phyloP scores from a whole-genome alignment of 371 early-diverging fungal species.

The Choanephora cucurbitarum region DNA sequence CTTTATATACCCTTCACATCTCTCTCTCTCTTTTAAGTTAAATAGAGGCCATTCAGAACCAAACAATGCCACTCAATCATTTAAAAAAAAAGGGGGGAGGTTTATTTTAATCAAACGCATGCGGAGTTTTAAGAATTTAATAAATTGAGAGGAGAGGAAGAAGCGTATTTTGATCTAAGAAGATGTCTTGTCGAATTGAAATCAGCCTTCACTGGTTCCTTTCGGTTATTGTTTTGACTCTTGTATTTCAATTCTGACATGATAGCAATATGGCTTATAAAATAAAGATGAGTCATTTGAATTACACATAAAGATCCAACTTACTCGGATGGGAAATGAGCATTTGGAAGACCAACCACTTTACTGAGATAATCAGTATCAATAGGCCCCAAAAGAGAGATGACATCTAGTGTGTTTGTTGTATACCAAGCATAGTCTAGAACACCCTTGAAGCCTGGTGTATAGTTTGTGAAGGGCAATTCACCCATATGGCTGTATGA shows the following conservation, averaged over 20 bases:
- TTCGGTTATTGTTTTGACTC: conserved; percentile 8
- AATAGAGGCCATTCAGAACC: too few relatives aligned
- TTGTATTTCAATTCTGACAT: conserved; percentile 58
- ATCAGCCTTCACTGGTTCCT: conserved; percentile 22
- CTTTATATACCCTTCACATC: too few relatives aligned
- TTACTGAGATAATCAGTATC: conserved; percentile 79
- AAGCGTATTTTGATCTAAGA: conserved; percentile 21
- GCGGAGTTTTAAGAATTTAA: too few relatives aligned
- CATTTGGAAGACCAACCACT: conserved; percentile 94
- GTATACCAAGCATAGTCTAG: conserved; percentile 99
- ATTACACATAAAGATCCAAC: conserved; percentile 22
- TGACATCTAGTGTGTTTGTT: conserved; percentile 71
- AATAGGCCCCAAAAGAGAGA: conserved; percentile 85
- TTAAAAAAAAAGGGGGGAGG: too few relatives aligned
- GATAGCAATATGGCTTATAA: conserved; percentile 54
- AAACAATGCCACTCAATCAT: too few relatives aligned
- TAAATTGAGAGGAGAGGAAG: too few relatives aligned
- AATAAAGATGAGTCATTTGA: conserved; percentile 2
- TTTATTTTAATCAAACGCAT: too few relatives aligned
- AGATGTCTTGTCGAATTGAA: conserved; percentile 20
- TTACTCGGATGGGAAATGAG: conserved; percentile 93
- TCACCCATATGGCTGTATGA: conserved; percentile 77
- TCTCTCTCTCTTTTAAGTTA: too few relatives aligned
- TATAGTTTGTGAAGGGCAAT: conserved; percentile 94
- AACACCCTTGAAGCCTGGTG: conserved; percentile 88